phyloP scores from a whole-genome alignment of 2,329 filamentous ascomycete species.

The Aureobasidium zeae region DNA sequence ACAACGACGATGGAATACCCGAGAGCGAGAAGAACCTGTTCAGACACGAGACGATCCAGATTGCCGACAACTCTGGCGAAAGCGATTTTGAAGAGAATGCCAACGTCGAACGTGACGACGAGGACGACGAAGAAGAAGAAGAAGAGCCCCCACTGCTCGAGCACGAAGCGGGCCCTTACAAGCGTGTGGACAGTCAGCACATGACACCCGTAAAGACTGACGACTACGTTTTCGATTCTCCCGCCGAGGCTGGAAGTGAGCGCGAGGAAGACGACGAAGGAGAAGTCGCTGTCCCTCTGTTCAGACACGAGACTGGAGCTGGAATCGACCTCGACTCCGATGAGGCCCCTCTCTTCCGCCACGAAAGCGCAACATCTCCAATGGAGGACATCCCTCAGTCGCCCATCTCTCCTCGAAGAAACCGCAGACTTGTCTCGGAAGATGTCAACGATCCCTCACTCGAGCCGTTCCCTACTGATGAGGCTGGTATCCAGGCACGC shows the following conservation, averaged over 20 bases:
- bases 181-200: constrained; percentile 8
- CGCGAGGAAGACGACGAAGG: constrained; percentile 8
- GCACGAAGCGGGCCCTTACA: constrained; percentile 3
- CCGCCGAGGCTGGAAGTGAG: not conserved
- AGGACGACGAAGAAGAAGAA: constrained; percentile 5
- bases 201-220: constrained; percentile 1
- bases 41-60: constrained; percentile 11
- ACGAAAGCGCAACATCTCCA: constrained; percentile 23
- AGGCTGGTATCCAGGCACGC: constrained; percentile 28
- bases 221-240: not conserved
- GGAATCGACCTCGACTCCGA: constrained; percentile 4
- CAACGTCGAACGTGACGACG: not conserved
- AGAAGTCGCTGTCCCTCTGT: constrained; percentile 24
- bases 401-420: constrained; percentile 5
- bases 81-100: not conserved
- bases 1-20: constrained; percentile 5
- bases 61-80: not conserved
- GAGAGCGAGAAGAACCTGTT: constrained; percentile 12
- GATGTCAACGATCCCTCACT: constrained; percentile 26
- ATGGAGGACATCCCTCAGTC: not conserved
- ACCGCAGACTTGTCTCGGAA: constrained; percentile 17
- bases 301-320: constrained; percentile 31
- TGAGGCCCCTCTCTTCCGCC: constrained; percentile 25
- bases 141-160: constrained; percentile 10
- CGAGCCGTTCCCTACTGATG: constrained; percentile 28